Conservation (phyloP, 805 yeast genomes). For the Ogataea zsoltii region DNA sequence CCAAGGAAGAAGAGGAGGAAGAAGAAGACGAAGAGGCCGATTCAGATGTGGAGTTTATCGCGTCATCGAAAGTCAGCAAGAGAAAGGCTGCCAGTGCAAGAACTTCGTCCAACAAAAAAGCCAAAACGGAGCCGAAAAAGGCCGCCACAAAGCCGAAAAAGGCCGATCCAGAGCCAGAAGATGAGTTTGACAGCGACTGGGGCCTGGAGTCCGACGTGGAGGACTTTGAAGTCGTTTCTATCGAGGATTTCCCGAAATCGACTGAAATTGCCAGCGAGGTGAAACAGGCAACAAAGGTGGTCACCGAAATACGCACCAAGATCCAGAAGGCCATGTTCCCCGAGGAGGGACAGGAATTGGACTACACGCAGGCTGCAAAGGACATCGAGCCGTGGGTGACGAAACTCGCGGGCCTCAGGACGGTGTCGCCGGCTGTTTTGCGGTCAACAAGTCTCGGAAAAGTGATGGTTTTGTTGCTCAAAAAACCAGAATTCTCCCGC, state of each 20-base stretch:
- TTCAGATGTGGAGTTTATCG: slow-evolving; percentile 2
- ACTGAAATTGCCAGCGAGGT: slow-evolving; percentile 25
- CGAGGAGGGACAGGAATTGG: slow-evolving; percentile 8
- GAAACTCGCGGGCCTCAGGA: slow-evolving; percentile 22
- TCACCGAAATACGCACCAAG: slow-evolving; percentile 25
- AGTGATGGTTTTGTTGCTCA: slow-evolving; percentile 34
- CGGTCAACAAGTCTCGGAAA: slow-evolving; percentile 34
- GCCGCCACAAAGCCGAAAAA: slow-evolving; percentile 9
- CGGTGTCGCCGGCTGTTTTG: slow-evolving; percentile 33
- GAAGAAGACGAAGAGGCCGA: slow-evolving; percentile 3
- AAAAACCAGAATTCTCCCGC: slow-evolving; percentile 36
- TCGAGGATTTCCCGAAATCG: slow-evolving; percentile 23
- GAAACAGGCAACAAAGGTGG: slow-evolving; percentile 20
- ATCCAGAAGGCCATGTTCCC: slow-evolving; percentile 29
- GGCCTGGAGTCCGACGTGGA: slow-evolving; percentile 27
- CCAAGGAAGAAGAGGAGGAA: slow-evolving; percentile 10
- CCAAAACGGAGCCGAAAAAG: slow-evolving; percentile 12
- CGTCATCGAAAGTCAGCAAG: neutral
- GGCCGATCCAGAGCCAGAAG: slow-evolving; percentile 11
- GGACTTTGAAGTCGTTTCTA: slow-evolving; percentile 18
- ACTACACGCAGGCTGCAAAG: slow-evolving; percentile 24
- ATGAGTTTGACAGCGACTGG: slow-evolving; percentile 31
- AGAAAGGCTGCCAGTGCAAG: slow-evolving; percentile 2
- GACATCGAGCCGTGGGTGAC: slow-evolving; percentile 26
- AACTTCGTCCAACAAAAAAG: slow-evolving; percentile 12